Evolutionary conservation across 2,329 filamentous ascomycete genomes (phyloP), one percentile per base, ranked within the genome.

Genomic region (Exophiala viscosa): DNA sequence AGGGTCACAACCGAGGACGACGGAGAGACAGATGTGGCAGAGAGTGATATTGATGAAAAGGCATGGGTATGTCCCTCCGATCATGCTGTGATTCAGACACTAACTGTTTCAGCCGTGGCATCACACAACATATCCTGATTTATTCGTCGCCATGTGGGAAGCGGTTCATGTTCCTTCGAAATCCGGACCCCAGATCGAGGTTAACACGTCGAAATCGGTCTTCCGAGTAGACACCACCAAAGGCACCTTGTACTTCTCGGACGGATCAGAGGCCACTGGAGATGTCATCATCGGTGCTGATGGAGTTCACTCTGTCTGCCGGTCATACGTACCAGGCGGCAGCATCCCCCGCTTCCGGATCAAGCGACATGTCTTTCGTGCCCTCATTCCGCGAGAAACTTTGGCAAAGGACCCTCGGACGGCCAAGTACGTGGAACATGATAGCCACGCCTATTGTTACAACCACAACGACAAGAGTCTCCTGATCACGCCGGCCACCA

Each of bases 271-370:
- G 2, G 67, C 67, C 0, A 60, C 64, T 0, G 75, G 75, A 0
- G 78, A 83, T 55, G 52, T 82, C 0, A 59, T 82, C 2, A 59
- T 83, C 2, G 79, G 78, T 1, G 79, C 79, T 1, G 79, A 82
- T 55, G 80, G 80, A 0, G 77, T 81, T 5, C 68, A 74, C 45
- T 69, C 67, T 1, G 50, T 64, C 6, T 61, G 64, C 5, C 54
- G 60, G 62, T 62, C 67, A 51, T 56, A 62, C 58, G 49, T 70
- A 52, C 62, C 39, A 11, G 70, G 57, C 1, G 55, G 42, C 3
- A 46, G 32, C 17, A 18, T 35, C 4, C 40, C 41, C 28, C 32
- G 46, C n/a, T 54, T 53, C 62, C n/a, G 60, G 61, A 4, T 58
- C 56, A 61, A 18, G 70, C 56, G 2, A 45, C 35, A 75, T 39